Percentiles rank a stretch among this genome's conserved stretches.
phyloP scores from a whole-genome alignment of 169 alveolate genomes.

The Plasmodium vinckei region DNA sequence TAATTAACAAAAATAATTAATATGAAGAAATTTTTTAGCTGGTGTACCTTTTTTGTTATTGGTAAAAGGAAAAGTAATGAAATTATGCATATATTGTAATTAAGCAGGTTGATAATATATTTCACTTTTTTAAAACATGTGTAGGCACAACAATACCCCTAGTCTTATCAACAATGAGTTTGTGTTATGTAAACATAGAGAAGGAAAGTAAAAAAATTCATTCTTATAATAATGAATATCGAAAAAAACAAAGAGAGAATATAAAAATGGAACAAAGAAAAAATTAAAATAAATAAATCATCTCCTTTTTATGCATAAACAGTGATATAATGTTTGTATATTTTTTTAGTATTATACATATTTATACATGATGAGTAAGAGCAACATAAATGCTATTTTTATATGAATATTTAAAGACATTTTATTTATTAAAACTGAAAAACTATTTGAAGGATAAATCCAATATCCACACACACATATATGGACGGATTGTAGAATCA shows the following conservation, averaged over 20 bases:
- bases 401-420: too few species aligned
- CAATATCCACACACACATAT: too few species aligned
- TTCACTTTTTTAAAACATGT: background rate
- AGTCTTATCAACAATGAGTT: conserved; percentile 41
- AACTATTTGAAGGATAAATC: too few species aligned
- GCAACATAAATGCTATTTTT: too few species aligned
- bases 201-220: conserved; percentile 41
- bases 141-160: conserved; percentile 62
- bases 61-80: conserved; percentile 31
- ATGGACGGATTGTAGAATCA: too few species aligned
- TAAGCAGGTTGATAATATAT: background rate
- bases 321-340: background rate
- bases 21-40: conserved; percentile 36
- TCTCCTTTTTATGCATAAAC: background rate
- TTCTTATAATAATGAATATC: conserved; percentile 61
- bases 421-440: too few species aligned
- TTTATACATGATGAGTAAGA: too few species aligned
- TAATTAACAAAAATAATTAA: background rate
- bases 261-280: background rate
- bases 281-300: background rate
- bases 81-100: background rate
- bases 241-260: conserved; percentile 56
- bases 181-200: conserved; percentile 59
- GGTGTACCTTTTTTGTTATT: conserved; percentile 40
- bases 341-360: too few species aligned